Conservation (phyloP, 768 basidiomycete genomes). For the Hericium rajendrae region DNA sequence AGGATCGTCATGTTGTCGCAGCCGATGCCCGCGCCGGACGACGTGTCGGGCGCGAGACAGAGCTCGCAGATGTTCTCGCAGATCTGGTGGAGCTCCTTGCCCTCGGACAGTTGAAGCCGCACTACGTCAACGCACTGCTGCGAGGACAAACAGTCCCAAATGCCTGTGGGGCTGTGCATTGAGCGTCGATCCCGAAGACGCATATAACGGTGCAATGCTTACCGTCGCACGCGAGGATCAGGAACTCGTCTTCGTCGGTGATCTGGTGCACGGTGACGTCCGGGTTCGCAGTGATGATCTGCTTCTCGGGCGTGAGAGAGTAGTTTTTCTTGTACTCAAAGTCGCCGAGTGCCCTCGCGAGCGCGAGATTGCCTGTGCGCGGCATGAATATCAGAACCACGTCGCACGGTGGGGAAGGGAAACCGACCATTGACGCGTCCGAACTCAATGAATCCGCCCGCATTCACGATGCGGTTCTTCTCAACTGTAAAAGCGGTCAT, state of each 20-base stretch:
- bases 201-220: slow-evolving; percentile 14
- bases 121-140: slow-evolving; percentile 90
- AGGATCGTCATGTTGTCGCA: slow-evolving; percentile 99
- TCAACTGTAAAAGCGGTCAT: slow-evolving; percentile 43
- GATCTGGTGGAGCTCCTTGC: slow-evolving; percentile 72
- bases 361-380: slow-evolving; percentile 77
- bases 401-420: too few relatives aligned
- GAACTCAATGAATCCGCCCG: slow-evolving; percentile 94
- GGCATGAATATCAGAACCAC: too few relatives aligned
- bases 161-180: slow-evolving; percentile 46
- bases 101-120: slow-evolving; percentile 70
- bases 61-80: slow-evolving; percentile 85
- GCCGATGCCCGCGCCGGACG: slow-evolving; percentile 85
- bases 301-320: slow-evolving; percentile 69
- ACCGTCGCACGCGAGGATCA: slow-evolving; percentile 98
- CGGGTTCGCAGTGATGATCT: slow-evolving; percentile 92
- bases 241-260: slow-evolving; percentile 87
- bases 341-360: slow-evolving; percentile 92
- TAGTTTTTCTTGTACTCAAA: slow-evolving; percentile 98
- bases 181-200: slow-evolving; percentile 1
- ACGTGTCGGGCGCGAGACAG: slow-evolving; percentile 90
- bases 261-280: slow-evolving; percentile 79
- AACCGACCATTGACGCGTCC: slow-evolving; percentile 86
- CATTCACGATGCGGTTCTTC: slow-evolving; percentile 74
- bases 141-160: slow-evolving; percentile 95